Conservation (phyloP, 345 rosid species). For the Gossypium bickii region DNA sequence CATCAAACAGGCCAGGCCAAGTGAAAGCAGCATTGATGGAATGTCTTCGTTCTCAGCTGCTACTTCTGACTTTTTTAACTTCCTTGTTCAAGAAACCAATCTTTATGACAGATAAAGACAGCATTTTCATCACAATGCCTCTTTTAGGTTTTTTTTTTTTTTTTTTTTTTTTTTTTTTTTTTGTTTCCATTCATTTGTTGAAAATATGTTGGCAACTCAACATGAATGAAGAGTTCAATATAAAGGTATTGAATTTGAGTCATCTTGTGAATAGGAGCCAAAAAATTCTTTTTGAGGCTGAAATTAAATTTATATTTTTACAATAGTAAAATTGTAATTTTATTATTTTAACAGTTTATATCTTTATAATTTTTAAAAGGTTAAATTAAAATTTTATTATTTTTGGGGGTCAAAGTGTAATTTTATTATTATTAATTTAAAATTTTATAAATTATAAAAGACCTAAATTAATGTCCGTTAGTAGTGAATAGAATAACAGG, state of each 20-base stretch:
- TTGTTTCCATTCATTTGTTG: neutral
- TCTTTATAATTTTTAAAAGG: no score
- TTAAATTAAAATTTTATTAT: no score
- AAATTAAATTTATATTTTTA: no score
- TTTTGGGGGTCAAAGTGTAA: rapidly evolving
- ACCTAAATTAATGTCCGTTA: no score
- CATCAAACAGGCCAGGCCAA: neutral
- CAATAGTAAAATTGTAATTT: no score
- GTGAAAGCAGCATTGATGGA: neutral
- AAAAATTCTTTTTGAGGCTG: rapidly evolving
- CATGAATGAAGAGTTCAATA: no score
- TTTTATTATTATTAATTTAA: no score
- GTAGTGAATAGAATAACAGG: no score
- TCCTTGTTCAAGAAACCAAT: neutral
- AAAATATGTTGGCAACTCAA: neutral
- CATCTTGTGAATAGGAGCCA: no score
- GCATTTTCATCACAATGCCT: neutral
- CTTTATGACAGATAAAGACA: neutral
- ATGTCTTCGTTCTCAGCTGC: slow-evolving; percentile 1
- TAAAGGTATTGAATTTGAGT: no score
- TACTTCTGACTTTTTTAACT: neutral
- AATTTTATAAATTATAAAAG: no score
- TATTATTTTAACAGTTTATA: no score
- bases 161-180: neutral
- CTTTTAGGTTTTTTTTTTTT: neutral